These are phyloP conservation scores for Puya raimondii DNA, from an alignment of 176 grass and related monocot species.

Conservation along the genomic window DNA sequence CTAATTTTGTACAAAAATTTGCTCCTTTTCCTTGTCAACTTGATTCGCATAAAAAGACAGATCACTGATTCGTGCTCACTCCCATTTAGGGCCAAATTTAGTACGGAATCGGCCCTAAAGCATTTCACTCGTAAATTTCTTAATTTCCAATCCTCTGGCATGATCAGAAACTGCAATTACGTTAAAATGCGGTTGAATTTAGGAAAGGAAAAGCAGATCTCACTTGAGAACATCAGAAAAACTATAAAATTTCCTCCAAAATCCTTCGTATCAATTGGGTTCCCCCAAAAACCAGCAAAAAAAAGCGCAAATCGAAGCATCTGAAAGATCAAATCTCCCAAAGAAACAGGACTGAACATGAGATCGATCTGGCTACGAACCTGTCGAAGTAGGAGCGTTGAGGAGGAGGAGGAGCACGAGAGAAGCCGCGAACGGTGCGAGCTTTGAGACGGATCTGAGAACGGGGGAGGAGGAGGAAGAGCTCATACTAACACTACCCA, in stretches of 20 bases:
- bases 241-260: not conserved
- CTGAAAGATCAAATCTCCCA: not conserved
- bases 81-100: not conserved
- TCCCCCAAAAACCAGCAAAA: not conserved
- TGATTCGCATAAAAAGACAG: not conserved
- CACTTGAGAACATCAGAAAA: not conserved
- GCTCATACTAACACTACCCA: not conserved
- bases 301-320: not conserved
- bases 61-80: not conserved
- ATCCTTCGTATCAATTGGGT: not conserved
- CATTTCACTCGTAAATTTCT: not conserved
- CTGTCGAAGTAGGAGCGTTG: not conserved
- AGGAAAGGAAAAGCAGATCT: not conserved
- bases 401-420: not conserved
- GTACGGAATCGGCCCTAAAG: not conserved
- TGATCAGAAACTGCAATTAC: not conserved
- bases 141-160: not conserved
- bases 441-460: not conserved
- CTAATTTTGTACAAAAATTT: not conserved
- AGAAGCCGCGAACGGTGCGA: not conserved
- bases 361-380: not conserved
- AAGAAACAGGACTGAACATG: not conserved
- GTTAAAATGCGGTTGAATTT: not conserved
- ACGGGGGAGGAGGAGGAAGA: not conserved
- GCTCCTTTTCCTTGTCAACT: not conserved